These are phyloP conservation scores for Catenaria anguillulae DNA, from an alignment of 371 early-diverging fungal genomes.

Conservation along the genomic window DNA sequence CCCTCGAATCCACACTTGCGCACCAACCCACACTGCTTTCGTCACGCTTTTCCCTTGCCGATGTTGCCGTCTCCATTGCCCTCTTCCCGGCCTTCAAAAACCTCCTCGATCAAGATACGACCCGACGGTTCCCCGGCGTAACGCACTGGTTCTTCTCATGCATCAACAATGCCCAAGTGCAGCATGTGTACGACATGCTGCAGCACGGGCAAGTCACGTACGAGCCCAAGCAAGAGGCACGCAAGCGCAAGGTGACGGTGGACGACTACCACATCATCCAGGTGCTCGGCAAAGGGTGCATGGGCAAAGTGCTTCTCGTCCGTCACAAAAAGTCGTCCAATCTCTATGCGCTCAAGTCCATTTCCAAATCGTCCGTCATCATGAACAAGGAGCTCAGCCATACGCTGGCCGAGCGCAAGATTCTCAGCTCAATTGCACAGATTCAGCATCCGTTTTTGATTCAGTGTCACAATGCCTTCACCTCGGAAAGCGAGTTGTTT, in stretches of 20 bases:
- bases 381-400: constrained; percentile 43
- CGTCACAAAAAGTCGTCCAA: constrained; percentile 20
- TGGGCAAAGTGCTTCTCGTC: constrained; percentile 57
- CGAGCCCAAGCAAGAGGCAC: constrained; percentile 1
- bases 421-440: constrained; percentile 38
- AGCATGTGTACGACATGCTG: neutral
- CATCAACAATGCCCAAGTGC: neutral
- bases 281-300: constrained; percentile 55
- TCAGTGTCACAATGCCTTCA: constrained; percentile 53
- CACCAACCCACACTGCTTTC: neutral
- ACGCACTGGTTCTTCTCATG: neutral
- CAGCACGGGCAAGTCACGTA: neutral
- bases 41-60: neutral
- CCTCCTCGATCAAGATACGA: neutral
- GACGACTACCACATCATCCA: constrained; percentile 45
- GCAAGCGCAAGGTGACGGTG: constrained; percentile 16
- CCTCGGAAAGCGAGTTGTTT: constrained; percentile 47
- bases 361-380: constrained; percentile 47
- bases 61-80: neutral
- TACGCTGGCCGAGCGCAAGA: constrained; percentile 51
- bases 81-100: constrained; percentile 1
- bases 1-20: neutral
- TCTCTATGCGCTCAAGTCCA: constrained; percentile 52
- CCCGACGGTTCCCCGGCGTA: neutral
- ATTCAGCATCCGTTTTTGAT: constrained; percentile 52